Evolutionary conservation across 495 filamentous ascomycete species (phyloP).

Genomic region (Tuber borchii): DNA sequence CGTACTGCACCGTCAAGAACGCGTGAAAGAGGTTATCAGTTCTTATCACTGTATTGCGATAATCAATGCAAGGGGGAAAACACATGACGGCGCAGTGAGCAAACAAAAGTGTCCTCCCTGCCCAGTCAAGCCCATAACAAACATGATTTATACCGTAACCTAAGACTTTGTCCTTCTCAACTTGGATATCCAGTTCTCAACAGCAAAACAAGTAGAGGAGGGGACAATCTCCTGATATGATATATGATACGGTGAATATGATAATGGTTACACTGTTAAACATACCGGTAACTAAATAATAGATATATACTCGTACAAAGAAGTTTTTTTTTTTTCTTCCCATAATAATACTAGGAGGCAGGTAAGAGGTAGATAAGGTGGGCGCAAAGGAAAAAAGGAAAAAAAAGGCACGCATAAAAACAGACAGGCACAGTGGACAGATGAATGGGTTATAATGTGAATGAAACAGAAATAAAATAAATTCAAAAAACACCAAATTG

Average conservation of each 20-base stretch:
- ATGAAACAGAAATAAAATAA: not conserved
- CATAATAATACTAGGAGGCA: not conserved
- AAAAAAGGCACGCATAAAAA: not conserved
- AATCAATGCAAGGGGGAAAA: not conserved
- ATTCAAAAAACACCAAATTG: not conserved
- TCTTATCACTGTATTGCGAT: not conserved
- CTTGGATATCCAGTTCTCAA: not conserved
- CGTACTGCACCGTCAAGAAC: not conserved
- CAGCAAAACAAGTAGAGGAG: not conserved
- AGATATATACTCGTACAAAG: not conserved
- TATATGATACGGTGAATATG: not conserved
- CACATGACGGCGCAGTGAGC: not conserved
- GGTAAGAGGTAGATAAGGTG: not conserved
- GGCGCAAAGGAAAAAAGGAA: not conserved
- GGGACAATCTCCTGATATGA: not conserved
- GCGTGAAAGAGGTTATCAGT: not conserved
- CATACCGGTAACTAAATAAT: not conserved
- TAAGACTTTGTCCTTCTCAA: not conserved
- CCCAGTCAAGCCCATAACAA: not conserved
- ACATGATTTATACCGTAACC: not conserved
- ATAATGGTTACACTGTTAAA: not conserved
- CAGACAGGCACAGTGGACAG: not conserved
- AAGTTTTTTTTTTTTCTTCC: constrained; percentile 1
- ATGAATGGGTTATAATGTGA: not conserved
- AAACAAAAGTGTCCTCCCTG: not conserved